phyloP scores from a whole-genome alignment of 225 moss, liverwort and hornwort species.

The Pleurozium schreberi region DNA sequence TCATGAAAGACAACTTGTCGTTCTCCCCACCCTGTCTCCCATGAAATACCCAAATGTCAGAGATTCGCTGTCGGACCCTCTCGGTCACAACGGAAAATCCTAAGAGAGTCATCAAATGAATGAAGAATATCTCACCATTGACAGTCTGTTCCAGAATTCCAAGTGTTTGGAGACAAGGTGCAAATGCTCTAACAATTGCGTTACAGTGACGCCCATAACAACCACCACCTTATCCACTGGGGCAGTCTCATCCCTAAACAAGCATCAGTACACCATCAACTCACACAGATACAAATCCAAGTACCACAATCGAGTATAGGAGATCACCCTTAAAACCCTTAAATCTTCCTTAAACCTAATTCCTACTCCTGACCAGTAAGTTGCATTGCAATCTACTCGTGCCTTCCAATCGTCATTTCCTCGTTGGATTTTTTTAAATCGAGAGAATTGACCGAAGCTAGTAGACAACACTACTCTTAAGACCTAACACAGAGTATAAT shows the following conservation, averaged over 20 bases:
- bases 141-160: constrained; percentile 57
- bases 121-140: constrained; percentile 33
- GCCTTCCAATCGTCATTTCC: neutral
- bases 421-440: neutral
- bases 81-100: neutral
- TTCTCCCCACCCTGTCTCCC: constrained; percentile 40
- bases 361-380: neutral
- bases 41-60: constrained; percentile 3
- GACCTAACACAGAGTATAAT: neutral
- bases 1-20: constrained; percentile 63
- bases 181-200: constrained; percentile 56
- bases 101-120: neutral
- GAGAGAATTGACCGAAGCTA: neutral
- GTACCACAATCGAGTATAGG: neutral
- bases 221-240: constrained; percentile 63
- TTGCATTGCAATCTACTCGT: neutral
- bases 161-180: constrained; percentile 59
- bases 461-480: neutral
- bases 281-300: neutral
- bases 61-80: neutral
- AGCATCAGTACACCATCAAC: neutral
- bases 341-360: neutral
- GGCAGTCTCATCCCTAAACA: constrained; percentile 31
- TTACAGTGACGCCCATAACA: constrained; percentile 42
- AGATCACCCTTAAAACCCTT: neutral